Base-by-base conservation (phyloP, 345 rosid genomes). In the Eucalyptus cloeziana region DNA sequence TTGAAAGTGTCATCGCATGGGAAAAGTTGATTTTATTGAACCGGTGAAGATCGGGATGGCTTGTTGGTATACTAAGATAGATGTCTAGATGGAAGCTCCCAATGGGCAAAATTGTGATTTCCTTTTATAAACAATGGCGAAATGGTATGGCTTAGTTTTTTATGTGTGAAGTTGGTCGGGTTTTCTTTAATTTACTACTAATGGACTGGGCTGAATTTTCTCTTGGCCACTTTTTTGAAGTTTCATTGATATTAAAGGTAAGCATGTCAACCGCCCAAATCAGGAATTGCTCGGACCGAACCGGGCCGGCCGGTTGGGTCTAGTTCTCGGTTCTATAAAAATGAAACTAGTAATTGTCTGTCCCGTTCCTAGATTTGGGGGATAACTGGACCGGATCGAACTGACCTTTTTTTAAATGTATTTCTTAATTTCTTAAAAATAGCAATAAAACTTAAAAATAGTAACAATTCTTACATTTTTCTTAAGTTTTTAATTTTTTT, bases 321-420 rank as follows among this genome's bases (percentile, higher is more conserved):
- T 3, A 1, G 56, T 52, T 52, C 22, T 5, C 10, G 0, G 0
- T 19, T 52, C 8, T 19, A 17, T 52, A 52, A 7, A 52, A 52
- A 52, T 52, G 56, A 10, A 52, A 52, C 0, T 19, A 1, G 56
- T 52, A 1, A 52, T 52, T 52, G 56, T 52, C 1, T 0, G 0
- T 19, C 0, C 0, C 0, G 10, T 52, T 52, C 4, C 22, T 52
- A 7, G 24, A 52, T 17, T 0, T 3, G 2, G 56, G 56, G 24
- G 9, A 52, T 1, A 17, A 52, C 0, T 0, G 1, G 4, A 52
- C 0, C 1, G 3, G 1, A 51, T 17, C 1, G 1, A 2, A 51
- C 0, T 51, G 22, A 51, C 2, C 0, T 51, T 45, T 44, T 44
- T 45, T 45, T 45, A 45, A 45, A 45, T 17, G 19, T 52, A 52